Evolutionary conservation across 192 early-diverging fungal genomes (phyloP).

Genomic region (Dissophora globulifera): DNA sequence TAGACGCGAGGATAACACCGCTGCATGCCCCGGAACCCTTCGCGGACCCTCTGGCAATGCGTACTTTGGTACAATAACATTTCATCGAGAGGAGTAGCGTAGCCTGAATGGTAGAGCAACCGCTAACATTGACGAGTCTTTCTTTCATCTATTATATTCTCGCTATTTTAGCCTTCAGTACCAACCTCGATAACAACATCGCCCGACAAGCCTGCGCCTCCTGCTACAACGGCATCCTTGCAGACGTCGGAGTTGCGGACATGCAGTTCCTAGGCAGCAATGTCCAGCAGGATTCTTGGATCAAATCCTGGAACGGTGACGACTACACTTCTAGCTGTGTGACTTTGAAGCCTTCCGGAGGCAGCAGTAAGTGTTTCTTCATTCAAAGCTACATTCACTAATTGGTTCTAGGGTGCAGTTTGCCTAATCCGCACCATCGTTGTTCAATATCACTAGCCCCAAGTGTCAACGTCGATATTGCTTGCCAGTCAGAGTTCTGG

Average conservation of each 20-base stretch:
- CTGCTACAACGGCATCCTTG: conserved; percentile 28
- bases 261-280: conserved; percentile 15
- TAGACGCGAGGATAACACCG: conserved; percentile 10
- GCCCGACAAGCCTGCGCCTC: conserved; percentile 40
- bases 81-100: background rate
- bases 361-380: conserved; percentile 3
- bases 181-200: conserved; percentile 16
- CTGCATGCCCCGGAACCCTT: conserved; percentile 24
- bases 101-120: no score
- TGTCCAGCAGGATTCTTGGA: conserved; percentile 31
- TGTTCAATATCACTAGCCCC: conserved; percentile 1
- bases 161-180: conserved; percentile 26
- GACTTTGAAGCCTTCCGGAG: conserved; percentile 2
- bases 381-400: no score
- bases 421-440: background rate
- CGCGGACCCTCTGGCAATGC: conserved; percentile 54
- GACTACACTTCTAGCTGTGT: conserved; percentile 32
- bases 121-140: no score
- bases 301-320: conserved; percentile 40
- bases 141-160: background rate
- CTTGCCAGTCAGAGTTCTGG: conserved; percentile 16
- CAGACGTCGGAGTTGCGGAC: conserved; percentile 12
- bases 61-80: conserved; percentile 26
- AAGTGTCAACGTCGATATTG: conserved; percentile 11
- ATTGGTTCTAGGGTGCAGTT: no score